A percentile compares a stretch with the other conserved stretches of the same genome.
These are phyloP conservation scores for Mariannaea sp. DNA, from an alignment of 2,329 filamentous ascomycete species.

Conservation along the genomic window DNA sequence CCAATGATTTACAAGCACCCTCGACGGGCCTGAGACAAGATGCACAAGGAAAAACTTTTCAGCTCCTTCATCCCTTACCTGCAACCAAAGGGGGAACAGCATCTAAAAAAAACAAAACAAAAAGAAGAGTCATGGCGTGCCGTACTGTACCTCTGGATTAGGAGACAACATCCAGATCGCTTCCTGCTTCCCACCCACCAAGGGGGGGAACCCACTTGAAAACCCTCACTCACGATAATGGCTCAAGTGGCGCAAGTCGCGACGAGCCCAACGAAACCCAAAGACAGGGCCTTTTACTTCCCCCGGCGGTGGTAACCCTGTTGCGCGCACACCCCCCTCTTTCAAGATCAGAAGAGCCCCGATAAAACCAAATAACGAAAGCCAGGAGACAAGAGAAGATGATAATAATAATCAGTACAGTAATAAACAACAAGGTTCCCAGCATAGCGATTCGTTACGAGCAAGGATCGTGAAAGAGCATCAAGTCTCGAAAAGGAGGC, in stretches of 20 bases:
- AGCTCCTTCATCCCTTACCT: background rate
- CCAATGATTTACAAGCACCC: no score
- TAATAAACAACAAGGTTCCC: no score
- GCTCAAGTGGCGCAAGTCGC: constrained; percentile 2
- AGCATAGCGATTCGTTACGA: constrained; percentile 1
- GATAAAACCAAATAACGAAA: background rate
- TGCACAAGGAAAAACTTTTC: constrained; percentile 3
- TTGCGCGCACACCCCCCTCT: background rate
- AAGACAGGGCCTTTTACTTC: background rate
- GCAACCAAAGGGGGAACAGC: no score
- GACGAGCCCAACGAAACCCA: background rate
- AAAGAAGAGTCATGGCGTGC: no score
- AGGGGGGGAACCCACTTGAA: background rate
- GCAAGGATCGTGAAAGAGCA: constrained; percentile 17
- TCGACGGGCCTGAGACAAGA: no score
- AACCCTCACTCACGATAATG: background rate
- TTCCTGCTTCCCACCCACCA: background rate
- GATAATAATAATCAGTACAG: no score
- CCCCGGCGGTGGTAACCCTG: background rate
- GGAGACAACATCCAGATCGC: background rate
- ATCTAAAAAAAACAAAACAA: no score
- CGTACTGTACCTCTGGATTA: no score
- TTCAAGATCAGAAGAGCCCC: no score
- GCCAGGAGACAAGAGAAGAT: background rate
- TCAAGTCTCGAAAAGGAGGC: no score